Base-by-base conservation (phyloP, 345 rosid species). In the Angophora floribunda region DNA sequence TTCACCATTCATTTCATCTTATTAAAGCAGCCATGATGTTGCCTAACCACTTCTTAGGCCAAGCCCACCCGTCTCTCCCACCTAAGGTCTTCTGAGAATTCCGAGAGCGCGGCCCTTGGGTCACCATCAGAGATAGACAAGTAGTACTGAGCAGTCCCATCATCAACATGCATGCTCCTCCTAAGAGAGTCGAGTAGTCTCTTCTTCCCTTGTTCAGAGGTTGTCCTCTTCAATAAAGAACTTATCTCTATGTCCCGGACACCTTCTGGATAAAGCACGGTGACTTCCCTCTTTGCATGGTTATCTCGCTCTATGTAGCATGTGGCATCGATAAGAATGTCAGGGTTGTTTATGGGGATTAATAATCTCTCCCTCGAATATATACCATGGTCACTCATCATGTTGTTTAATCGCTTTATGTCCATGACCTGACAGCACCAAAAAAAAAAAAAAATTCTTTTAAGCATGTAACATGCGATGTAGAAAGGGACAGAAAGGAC, bases 101-200 rank as follows among this genome's bases (percentile, higher is more conserved):
- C 90, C 1, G 93, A 93, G 88, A 97, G 91, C 3, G 99, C 98
- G 85, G 96, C 95, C 26, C 98, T 94, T 1, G 95, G 99, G 84
- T 95, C 93, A 7, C 98, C 98, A 85, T 95, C 92, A 30, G 98
- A 95, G 12, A 97, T 91, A 86, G 98, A 93, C 90, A 95, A 90
- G 87, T 97, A 97, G 92, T 97, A 97, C 70, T 89, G 93, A 78
- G 96, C 98, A 52, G 99, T 97, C 86, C 93, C 98, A 90, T 95
- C 99, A 87, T 97, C 98, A 12, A 95, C 98, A 53, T 92, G 98
- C 99, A 96, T 96, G 93, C 98, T 96, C 94, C 99, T 94, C 92
- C 90, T 96, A 61, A 97, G 86, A 15, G 98, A 97, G 50, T 96
- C 94, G 1, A 96, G 89, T 24, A 97, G 88, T 89, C 93, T 94